Evolutionary conservation across 2,329 filamentous ascomycete genomes (phyloP).

Genomic region (Fusarium hostae): DNA sequence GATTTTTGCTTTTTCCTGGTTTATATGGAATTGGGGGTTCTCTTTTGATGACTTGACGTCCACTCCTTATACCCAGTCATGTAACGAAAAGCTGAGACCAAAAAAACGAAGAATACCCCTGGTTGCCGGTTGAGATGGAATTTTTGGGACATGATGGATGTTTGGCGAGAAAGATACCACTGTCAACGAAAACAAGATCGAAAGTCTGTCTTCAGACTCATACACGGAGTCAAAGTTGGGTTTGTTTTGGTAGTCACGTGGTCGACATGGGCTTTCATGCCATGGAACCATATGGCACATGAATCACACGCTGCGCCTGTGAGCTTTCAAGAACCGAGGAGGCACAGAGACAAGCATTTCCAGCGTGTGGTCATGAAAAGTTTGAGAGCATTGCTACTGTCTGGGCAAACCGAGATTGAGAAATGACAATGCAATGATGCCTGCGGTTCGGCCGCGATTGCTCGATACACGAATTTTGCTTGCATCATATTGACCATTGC

Average conservation of each 20-base stretch:
- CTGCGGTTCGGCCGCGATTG: slow-evolving; percentile 33
- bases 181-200: slow-evolving; percentile 39
- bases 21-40: slow-evolving; percentile 41
- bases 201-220: slow-evolving; percentile 34
- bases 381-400: slow-evolving; percentile 33
- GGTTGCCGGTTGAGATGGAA: slow-evolving; percentile 42
- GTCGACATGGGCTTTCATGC: slow-evolving; percentile 29
- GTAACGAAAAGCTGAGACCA: slow-evolving; percentile 47
- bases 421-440: slow-evolving; percentile 45
- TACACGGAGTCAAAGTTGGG: slow-evolving; percentile 41
- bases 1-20: slow-evolving; percentile 38
- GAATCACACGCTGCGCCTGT: slow-evolving; percentile 23
- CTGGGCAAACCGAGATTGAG: slow-evolving; percentile 36
- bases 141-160: slow-evolving; percentile 40
- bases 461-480: slow-evolving; percentile 28
- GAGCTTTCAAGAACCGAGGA: neutral
- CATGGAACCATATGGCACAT: slow-evolving; percentile 15
- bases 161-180: slow-evolving; percentile 45
- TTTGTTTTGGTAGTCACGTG: slow-evolving; percentile 31
- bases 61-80: slow-evolving; percentile 52
- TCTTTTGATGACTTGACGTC: slow-evolving; percentile 51
- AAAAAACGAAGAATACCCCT: slow-evolving; percentile 51
- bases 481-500: neutral
- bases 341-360: slow-evolving; percentile 10
- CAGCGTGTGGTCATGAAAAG: slow-evolving; percentile 34